Percentiles rank a stretch among this genome's conserved stretches.
phyloP scores from a whole-genome alignment of 179 eudicot genomes.

The Beta lomatogona region DNA sequence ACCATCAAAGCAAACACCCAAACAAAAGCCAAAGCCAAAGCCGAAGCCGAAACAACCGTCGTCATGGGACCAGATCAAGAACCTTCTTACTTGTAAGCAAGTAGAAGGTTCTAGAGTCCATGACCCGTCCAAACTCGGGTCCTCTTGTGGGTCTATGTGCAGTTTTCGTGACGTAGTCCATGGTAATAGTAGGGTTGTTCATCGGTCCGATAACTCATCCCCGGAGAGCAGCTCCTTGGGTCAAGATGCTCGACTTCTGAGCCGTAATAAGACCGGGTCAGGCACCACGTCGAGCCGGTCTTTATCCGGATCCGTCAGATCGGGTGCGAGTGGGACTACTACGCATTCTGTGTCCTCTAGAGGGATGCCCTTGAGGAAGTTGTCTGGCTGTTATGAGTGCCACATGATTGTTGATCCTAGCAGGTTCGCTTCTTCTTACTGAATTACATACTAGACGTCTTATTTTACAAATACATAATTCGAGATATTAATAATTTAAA shows the following conservation, averaged over 20 bases:
- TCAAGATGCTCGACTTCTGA: conserved; percentile 47
- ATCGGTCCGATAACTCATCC: conserved; percentile 71
- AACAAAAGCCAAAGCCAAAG: conserved; percentile 7
- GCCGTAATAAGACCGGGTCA: conserved; percentile 23
- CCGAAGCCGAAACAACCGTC: conserved; percentile 43
- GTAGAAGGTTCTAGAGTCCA: conserved; percentile 57
- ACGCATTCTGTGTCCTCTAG: conserved; percentile 43
- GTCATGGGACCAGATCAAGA: conserved; percentile 93
- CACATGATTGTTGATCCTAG: conserved; percentile 79
- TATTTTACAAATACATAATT: too few species aligned
- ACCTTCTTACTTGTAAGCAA: conserved; percentile 77
- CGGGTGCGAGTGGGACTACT: conserved; percentile 28
- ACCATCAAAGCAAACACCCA: conserved; percentile 3
- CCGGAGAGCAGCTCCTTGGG: conserved; percentile 64
- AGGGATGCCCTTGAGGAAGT: conserved; percentile 74
- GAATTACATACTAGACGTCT: too few species aligned
- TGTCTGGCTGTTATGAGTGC: conserved; percentile 93
- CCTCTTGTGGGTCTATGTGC: conserved; percentile 70
- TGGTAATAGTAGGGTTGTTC: conserved; percentile 71
- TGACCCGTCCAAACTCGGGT: conserved; percentile 52
- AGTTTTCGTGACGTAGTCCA: conserved; percentile 78
- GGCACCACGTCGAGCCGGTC: conserved; percentile 42
- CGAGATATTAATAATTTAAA: too few species aligned
- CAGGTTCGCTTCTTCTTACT: conserved; percentile 44
- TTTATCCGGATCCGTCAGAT: conserved; percentile 42